These are phyloP conservation scores for Pseudocercospora fuligena DNA, from an alignment of 2,329 filamentous ascomycete species.

Conservation along the genomic window DNA sequence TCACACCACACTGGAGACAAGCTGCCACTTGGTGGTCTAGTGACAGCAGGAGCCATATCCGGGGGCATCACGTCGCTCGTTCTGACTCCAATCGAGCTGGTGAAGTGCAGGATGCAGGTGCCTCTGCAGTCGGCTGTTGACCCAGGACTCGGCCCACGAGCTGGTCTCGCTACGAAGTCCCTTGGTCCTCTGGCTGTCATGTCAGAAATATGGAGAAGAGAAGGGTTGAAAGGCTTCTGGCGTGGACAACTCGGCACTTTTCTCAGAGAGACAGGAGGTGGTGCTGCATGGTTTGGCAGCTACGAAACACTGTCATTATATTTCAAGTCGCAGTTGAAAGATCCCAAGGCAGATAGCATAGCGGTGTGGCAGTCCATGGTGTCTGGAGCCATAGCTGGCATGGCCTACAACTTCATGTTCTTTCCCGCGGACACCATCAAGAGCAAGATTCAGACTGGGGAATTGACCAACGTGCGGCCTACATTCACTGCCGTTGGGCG, in stretches of 20 bases:
- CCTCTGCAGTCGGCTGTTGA: conserved; percentile 50
- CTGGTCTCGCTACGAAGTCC: conserved; percentile 23
- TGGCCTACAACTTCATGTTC: conserved; percentile 96
- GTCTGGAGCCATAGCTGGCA: conserved; percentile 84
- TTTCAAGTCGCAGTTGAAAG: conserved; percentile 55
- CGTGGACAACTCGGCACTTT: conserved; percentile 91
- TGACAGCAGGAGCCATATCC: conserved; percentile 81
- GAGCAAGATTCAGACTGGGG: conserved; percentile 91
- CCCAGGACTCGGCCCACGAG: conserved; percentile 27
- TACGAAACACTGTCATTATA: conserved; percentile 80
- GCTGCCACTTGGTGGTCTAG: conserved; percentile 75
- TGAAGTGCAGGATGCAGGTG: conserved; percentile 98
- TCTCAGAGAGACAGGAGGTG: conserved; percentile 90
- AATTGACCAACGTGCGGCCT: conserved; percentile 53
- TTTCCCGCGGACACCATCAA: conserved; percentile 98
- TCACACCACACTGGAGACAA: conserved; percentile 48
- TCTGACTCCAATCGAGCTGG: conserved; percentile 91
- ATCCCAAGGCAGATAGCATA: conserved; percentile 56
- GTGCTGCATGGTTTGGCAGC: conserved; percentile 91
- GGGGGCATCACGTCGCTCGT: conserved; percentile 89
- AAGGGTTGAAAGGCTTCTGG: conserved; percentile 90
- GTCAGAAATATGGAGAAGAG: conserved; percentile 76
- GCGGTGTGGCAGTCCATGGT: conserved; percentile 86
- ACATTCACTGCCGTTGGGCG: conserved; percentile 75
- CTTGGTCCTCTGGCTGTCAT: conserved; percentile 70